Percentiles rank a stretch among this genome's conserved stretches.
phyloP scores from a whole-genome alignment of 2,329 filamentous ascomycete species.

The Talaromyces sp. region DNA sequence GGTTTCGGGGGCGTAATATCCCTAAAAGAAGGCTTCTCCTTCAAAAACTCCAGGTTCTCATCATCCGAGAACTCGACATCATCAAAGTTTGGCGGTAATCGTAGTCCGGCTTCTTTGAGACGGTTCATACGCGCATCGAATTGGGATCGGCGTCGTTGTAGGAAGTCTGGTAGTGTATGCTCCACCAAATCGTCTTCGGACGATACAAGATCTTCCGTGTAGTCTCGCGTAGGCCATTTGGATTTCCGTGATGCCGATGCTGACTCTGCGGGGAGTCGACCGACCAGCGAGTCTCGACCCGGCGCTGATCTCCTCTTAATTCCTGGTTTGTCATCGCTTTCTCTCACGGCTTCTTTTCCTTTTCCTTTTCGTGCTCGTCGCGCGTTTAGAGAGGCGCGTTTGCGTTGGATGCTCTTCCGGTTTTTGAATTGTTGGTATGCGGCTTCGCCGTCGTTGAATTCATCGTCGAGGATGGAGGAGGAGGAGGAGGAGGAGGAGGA shows the following conservation, averaged over 20 bases:
- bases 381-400: slow-evolving; percentile 51
- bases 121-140: slow-evolving; percentile 64
- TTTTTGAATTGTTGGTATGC: slow-evolving; percentile 66
- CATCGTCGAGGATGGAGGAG: slow-evolving; percentile 32
- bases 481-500: slow-evolving; percentile 24
- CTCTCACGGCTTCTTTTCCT: not conserved
- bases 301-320: slow-evolving; percentile 45
- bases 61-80: slow-evolving; percentile 75
- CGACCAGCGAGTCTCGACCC: slow-evolving; percentile 39
- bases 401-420: slow-evolving; percentile 55
- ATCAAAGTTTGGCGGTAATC: slow-evolving; percentile 73
- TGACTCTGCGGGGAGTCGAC: slow-evolving; percentile 31
- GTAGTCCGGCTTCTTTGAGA: slow-evolving; percentile 67
- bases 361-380: slow-evolving; percentile 31
- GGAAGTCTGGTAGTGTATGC: slow-evolving; percentile 67
- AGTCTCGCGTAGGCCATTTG: slow-evolving; percentile 37
- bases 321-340: slow-evolving; percentile 22
- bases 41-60: slow-evolving; percentile 59
- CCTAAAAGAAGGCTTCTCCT: slow-evolving; percentile 69
- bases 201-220: slow-evolving; percentile 37
- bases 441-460: slow-evolving; percentile 40
- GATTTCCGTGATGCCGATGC: slow-evolving; percentile 16
- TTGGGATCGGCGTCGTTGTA: slow-evolving; percentile 63
- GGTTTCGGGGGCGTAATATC: slow-evolving; percentile 62
- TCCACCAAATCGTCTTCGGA: slow-evolving; percentile 58